Evolutionary conservation across 495 filamentous ascomycete species (phyloP), one percentile per base, ranked within the genome.

Genomic region (Cenococcum geophilum): DNA sequence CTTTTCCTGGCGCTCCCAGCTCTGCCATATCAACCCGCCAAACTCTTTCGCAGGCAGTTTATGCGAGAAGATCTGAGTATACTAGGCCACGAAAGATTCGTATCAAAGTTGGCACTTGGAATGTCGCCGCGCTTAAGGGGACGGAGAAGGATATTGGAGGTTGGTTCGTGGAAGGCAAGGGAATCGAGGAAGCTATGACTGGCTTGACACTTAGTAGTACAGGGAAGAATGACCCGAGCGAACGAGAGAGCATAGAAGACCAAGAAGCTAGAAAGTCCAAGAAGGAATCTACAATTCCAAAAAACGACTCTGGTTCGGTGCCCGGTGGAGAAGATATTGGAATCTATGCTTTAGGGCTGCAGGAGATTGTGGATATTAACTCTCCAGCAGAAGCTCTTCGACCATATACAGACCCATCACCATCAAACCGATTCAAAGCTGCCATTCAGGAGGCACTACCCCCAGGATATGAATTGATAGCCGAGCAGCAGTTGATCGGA

Each of bases 31-130:
- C 65, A 8, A 66, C 68, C 0, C 70, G 73, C 55, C 78, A 62
- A 60, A 79, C 78, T 47, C 73, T 88, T 2, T 78, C 81, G 8
- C 79, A 84, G 55, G 81, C 81, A 2, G 72, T 97, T 18, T 81
- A 83, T 70, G 84, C 86, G 11, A 78, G 93, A 45, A 83, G 84
- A 61, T 74, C 82, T 40, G 91, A 97, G 67, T 99, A 91, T 70
- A 86, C 85, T 9, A 80, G 80, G 12, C 80, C 84, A 34, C 79
- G 80, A 57, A 80, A 81, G 32, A 81, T 96, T 57, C 83, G 82
- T 58, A 81, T 97, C 66, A 97, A 95, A 68, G 77, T 97, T 22
- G 93, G 91, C 5, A 86, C 87, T 1, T 99, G 95, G 95, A 99
- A 99, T 74, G 89, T 97, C 27, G 95, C 91, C 8, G 84, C 87